phyloP scores from a whole-genome alignment of 768 basidiomycete genomes.

The Suillus variegatus region DNA sequence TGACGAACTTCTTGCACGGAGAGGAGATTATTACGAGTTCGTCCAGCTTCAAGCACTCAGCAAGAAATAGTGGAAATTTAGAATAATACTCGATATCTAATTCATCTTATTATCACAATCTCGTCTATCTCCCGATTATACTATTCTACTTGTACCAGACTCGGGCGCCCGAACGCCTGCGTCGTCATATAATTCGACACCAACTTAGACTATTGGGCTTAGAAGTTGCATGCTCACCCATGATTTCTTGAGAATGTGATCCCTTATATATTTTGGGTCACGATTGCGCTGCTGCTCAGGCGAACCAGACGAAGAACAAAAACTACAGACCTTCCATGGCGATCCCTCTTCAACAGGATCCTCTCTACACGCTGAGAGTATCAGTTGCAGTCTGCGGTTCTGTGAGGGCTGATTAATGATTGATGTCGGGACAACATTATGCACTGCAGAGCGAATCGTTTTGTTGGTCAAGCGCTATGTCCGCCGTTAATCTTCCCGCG shows the following conservation, averaged over 20 bases:
- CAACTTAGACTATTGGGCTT: neutral
- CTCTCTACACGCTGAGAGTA: conserved; percentile 93
- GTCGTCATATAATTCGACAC: neutral
- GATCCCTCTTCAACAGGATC: conserved; percentile 84
- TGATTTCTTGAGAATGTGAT: too few species aligned
- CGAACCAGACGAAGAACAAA: too few species aligned
- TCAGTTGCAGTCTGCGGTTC: conserved; percentile 90
- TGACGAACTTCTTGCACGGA: conserved; percentile 68
- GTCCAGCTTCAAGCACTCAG: conserved; percentile 83
- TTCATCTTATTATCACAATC: neutral
- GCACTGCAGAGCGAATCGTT: conserved; percentile 80
- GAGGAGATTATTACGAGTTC: conserved; percentile 79
- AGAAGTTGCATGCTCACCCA: neutral
- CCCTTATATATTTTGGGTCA: too few species aligned
- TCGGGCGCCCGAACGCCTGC: neutral
- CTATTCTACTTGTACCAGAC: neutral
- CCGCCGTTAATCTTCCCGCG: too few species aligned
- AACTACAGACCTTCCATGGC: too few species aligned
- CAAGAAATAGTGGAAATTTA: conserved; percentile 28
- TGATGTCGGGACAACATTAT: conserved; percentile 96
- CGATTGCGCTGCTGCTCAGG: too few species aligned
- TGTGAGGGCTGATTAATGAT: conserved; percentile 98
- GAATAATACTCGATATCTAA: neutral
- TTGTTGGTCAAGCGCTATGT: conserved; percentile 71
- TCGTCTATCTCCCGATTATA: neutral